phyloP scores from a whole-genome alignment of 2,329 filamentous ascomycete genomes.

The Plenodomus lindquistii region DNA sequence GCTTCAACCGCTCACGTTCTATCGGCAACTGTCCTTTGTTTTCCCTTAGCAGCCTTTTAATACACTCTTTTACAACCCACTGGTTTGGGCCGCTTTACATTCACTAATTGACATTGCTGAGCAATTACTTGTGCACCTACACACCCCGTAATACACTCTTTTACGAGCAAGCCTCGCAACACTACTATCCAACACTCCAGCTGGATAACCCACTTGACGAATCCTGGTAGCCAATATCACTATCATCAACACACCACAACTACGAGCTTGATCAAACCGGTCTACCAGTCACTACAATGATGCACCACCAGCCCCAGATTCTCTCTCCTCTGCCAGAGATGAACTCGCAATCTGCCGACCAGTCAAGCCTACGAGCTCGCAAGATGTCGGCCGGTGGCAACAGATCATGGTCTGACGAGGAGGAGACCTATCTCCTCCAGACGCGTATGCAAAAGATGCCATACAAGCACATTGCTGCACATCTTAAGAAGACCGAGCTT shows the following conservation, averaged over 20 bases:
- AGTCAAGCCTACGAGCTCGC: constrained; percentile 64
- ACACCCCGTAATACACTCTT: constrained; percentile 44
- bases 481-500: constrained; percentile 85
- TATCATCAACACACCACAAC: constrained; percentile 34
- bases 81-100: constrained; percentile 59
- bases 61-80: constrained; percentile 57
- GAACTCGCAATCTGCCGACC: constrained; percentile 32
- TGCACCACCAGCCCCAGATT: constrained; percentile 45
- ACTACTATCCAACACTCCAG: constrained; percentile 53
- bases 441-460: constrained; percentile 86
- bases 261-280: constrained; percentile 2
- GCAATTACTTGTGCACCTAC: constrained; percentile 42
- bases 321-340: constrained; percentile 45
- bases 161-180: constrained; percentile 43
- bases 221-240: constrained; percentile 30
- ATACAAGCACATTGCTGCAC: constrained; percentile 85
- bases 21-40: constrained; percentile 45
- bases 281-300: constrained; percentile 28
- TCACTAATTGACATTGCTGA: constrained; percentile 52
- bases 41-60: constrained; percentile 47
- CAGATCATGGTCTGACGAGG: constrained; percentile 83
- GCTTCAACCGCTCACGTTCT: constrained; percentile 45
- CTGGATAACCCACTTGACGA: constrained; percentile 31
- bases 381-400: constrained; percentile 74
- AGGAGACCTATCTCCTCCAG: constrained; percentile 84